Evolutionary conservation across 257 asterid genomes (phyloP), one percentile per base, ranked within the genome.

Genomic region (Dorcoceras hygrometricum): DNA sequence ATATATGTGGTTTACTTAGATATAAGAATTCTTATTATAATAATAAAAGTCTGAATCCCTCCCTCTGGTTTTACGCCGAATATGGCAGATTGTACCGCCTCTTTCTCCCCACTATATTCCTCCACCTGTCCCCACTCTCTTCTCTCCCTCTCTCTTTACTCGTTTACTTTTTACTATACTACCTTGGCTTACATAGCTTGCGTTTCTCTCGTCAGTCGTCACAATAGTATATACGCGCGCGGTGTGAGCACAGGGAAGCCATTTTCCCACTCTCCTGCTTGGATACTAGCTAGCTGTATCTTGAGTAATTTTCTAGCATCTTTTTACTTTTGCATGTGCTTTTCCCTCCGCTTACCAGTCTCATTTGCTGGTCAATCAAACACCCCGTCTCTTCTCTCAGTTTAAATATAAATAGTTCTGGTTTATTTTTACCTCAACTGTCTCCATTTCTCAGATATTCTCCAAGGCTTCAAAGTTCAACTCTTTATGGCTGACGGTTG

Each of bases 21-120:
- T n/a, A n/a, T n/a, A n/a, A n/a, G n/a, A n/a, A n/a, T n/a, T n/a
- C n/a, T n/a, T n/a, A n/a, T n/a, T 54, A 8, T 20, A 53, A 68
- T 4, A 54, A 12, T 1, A 3, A 36, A 8, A 8, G 31, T 28
- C 0, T 28, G 4, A 28, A 28, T 29, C 63, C 67, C 65, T 69
- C 92, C 84, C 91, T 84, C 90, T 80, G 76, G 67, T 73, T 78
- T 80, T 74, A 76, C 90, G 95, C 97, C 96, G 90, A 81, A 82
- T 16, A 46, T 88, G 95, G 91, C 93, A 82, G 90, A 80, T 65
- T 65, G 80, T 86, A 82, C 95, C 96, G 95, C 93, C 81, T 73
- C 73, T 79, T 75, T 34, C 80, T 79, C 77, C 81, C 96, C 96
- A 76, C 84, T 86, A 86, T 80, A 86, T 84, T 80, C 87, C 82